Evolutionary conservation across 1,284 basidiomycete genomes (phyloP).

Genomic region (Ganoderma leucocontextum): DNA sequence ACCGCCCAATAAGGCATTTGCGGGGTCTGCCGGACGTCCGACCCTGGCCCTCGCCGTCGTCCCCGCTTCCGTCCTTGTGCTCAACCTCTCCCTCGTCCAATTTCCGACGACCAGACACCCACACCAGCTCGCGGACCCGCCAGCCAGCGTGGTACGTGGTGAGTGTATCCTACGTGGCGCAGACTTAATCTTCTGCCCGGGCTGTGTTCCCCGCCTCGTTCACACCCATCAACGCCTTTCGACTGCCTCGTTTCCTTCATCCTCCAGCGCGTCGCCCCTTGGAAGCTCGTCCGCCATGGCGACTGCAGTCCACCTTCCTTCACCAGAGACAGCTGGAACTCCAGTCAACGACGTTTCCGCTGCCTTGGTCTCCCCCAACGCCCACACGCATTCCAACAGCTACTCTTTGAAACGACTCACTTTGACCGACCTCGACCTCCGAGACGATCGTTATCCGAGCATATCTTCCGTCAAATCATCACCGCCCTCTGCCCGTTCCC

Average conservation of each 20-base stretch:
- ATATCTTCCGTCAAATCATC: conserved; percentile 38
- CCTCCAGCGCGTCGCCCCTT: conserved; percentile 6
- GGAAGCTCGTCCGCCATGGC: conserved; percentile 34
- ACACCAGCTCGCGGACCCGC: conserved; percentile 3
- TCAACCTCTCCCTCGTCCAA: conserved; percentile 9
- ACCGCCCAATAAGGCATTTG: conserved; percentile 11
- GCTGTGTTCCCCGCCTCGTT: conserved; percentile 29
- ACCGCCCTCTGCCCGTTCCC: conserved; percentile 17
- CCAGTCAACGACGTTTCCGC: conserved; percentile 35
- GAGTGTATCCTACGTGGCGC: conserved; percentile 24
- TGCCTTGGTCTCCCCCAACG: conserved; percentile 37
- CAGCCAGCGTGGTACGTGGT: conserved; percentile 17
- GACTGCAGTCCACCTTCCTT: conserved; percentile 39
- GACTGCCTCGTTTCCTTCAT: conserved; percentile 21
- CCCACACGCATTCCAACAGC: conserved; percentile 44
- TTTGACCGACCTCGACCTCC: conserved; percentile 63
- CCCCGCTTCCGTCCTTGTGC: conserved; percentile 22
- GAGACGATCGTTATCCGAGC: conserved; percentile 68
- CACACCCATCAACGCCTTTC: conserved; percentile 27
- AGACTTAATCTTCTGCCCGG: conserved; percentile 26
- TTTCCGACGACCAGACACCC: conserved; percentile 13
- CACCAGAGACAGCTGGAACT: conserved; percentile 34
- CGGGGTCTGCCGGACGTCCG: conserved; percentile 23
- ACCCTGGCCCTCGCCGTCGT: conserved; percentile 14
- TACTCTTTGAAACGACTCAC: conserved; percentile 60